Base-by-base conservation (phyloP, 495 filamentous ascomycete genomes). In the Neurospora terricola region DNA sequence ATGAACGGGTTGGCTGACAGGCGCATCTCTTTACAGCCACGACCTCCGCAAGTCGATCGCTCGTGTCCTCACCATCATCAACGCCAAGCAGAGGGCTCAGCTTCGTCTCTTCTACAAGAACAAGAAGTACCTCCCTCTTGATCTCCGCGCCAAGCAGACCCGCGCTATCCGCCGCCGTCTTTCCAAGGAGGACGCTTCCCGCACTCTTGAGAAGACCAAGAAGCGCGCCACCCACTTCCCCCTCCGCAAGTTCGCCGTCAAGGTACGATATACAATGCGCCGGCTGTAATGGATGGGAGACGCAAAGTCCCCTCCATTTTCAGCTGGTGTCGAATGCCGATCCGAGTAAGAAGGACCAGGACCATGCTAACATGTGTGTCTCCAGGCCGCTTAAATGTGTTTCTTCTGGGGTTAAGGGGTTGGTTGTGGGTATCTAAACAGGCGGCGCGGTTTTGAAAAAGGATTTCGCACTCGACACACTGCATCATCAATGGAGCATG, bases 11-110 rank as follows among this genome's bases (percentile, higher is more conserved):
- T 38, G 68, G 71, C 76, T 78, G 75, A 77, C 78, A 73, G 71
- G 66, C 23, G 23, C 21, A 54, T 72, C 70, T 72, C 69, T 69
- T 39, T 80, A 77, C 78, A 98, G 95, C 85, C 93, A 97, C 89
- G 96, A 99, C 86, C 89, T 99, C 84, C 94, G 96, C 88, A 99
- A 99, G 91, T 95, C 93, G 73, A 97, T 99, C 84, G 96, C 96
- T 83, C 94, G 94, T 78, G 92, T 97, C 85, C 90, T 98, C 77
- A 99, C 96, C 83, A 90, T 98, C 88, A 97, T 98, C 91, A 98
- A 98, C 90, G 90, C 92, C 84, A 98, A 95, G 89, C 96, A 98
- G 88, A 91, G 96, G 81, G 88, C 93, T 72, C 96, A 98, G 86
- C 92, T 99, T 79, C 95, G 96, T 81, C 86, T 99, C 77, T 98